These are phyloP conservation scores for Kwoniella sp. DNA, from an alignment of 768 basidiomycete genomes.

Conservation along the genomic window DNA sequence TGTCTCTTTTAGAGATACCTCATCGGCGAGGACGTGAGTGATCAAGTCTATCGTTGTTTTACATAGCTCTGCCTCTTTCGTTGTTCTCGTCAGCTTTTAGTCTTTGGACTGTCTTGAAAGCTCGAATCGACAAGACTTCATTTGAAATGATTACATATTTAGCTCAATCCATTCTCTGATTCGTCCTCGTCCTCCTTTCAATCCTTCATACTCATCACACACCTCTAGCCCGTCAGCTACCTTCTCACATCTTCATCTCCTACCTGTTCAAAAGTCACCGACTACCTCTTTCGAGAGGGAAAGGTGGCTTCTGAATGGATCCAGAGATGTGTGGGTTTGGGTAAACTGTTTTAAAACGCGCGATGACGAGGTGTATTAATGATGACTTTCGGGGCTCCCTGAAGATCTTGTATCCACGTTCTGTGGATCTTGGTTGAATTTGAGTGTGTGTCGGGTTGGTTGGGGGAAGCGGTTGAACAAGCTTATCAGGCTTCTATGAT, in stretches of 20 bases:
- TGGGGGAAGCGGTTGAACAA: constrained; percentile 27
- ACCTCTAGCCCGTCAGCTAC: constrained; percentile 24
- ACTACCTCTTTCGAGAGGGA: constrained; percentile 20
- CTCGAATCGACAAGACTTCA: too few species aligned
- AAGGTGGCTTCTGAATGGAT: neutral
- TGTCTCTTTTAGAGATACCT: neutral
- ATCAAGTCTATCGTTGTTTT: neutral
- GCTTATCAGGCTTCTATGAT: constrained; percentile 53
- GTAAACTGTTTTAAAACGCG: constrained; percentile 13
- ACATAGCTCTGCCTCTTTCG: neutral
- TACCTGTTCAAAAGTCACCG: constrained; percentile 9
- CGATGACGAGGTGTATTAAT: constrained; percentile 29
- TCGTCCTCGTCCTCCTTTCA: constrained; percentile 24
- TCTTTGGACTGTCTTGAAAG: too few species aligned
- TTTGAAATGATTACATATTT: constrained; percentile 52
- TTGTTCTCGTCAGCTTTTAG: neutral
- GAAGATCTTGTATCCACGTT: constrained; percentile 29
- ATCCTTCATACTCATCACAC: constrained; percentile 23
- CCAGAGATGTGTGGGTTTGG: neutral
- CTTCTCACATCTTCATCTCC: neutral
- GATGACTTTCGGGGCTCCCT: constrained; percentile 22
- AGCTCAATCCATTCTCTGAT: constrained; percentile 56
- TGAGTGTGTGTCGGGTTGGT: constrained; percentile 27
- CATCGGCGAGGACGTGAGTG: constrained; percentile 3
- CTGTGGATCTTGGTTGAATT: constrained; percentile 26